Evolutionary conservation across 2,329 filamentous ascomycete genomes (phyloP).

Genomic region (Sporothrix luriei): DNA sequence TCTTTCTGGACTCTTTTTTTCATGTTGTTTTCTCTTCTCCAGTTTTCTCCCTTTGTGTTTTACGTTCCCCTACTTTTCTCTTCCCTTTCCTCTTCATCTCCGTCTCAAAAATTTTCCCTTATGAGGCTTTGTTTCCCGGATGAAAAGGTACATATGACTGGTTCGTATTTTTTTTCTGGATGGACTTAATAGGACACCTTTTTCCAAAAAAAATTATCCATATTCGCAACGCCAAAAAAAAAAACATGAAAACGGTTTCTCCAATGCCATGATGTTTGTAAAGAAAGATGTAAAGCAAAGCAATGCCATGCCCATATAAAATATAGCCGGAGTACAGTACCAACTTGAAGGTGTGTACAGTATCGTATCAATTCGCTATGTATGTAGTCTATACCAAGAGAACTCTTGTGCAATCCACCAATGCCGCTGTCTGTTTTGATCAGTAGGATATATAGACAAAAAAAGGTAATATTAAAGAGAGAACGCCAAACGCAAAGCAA

Average conservation of each 20-base stretch:
- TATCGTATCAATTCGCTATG: constrained; percentile 15
- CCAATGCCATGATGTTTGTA: neutral
- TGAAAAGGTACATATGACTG: constrained; percentile 52
- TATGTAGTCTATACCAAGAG: neutral
- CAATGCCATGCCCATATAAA: neutral
- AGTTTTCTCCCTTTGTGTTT: constrained; percentile 20
- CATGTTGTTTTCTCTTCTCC: constrained; percentile 28
- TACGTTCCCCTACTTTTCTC: constrained; percentile 27
- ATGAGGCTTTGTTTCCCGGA: constrained; percentile 35
- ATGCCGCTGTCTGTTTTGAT: constrained; percentile 16
- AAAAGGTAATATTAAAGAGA: constrained; percentile 4
- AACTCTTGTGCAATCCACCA: constrained; percentile 9
- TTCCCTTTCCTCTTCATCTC: constrained; percentile 35
- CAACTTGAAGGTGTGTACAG: neutral
- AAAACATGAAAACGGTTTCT: constrained; percentile 29
- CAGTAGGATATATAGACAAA: constrained; percentile 12
- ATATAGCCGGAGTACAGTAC: neutral
- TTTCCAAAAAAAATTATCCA: constrained; percentile 24
- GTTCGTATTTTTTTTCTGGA: constrained; percentile 49
- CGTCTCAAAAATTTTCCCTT: neutral
- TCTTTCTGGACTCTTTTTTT: constrained; percentile 35
- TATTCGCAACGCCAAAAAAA: constrained; percentile 19
- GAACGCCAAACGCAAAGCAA: constrained; percentile 15
- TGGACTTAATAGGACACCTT: constrained; percentile 31
- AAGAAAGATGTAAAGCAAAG: neutral